Percentiles rank a stretch among this genome's conserved stretches.
These are phyloP conservation scores for Aspergillus sp. DNA, from an alignment of 2,329 filamentous ascomycete genomes.

Conservation along the genomic window DNA sequence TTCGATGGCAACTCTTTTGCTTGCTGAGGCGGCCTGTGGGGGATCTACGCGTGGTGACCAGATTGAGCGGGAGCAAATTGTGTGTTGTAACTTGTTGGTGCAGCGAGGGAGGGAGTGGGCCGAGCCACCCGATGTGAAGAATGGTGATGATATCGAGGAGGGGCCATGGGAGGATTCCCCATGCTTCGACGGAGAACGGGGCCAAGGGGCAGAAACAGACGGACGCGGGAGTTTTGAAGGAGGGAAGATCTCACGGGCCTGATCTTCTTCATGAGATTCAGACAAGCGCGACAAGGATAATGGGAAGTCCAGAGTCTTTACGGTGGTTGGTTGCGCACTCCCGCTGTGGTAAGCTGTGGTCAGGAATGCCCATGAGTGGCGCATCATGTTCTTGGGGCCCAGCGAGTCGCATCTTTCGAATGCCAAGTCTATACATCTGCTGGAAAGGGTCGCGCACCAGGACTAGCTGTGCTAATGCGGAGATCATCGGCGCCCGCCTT, in stretches of 20 bases:
- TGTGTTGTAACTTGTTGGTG: conserved; percentile 7
- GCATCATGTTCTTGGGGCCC: conserved; percentile 5
- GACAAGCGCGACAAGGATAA: neutral
- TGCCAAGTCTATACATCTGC: conserved; percentile 9
- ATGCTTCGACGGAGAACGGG: conserved; percentile 12
- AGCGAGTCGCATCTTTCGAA: neutral
- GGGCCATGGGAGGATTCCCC: conserved; percentile 14
- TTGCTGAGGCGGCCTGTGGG: conserved; percentile 14
- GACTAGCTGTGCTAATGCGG: neutral
- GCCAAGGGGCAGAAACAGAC: conserved; percentile 7
- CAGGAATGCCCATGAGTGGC: conserved; percentile 5
- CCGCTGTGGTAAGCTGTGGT: neutral
- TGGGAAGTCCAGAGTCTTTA: neutral
- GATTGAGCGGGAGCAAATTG: conserved; percentile 19
- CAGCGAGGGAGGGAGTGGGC: conserved; percentile 25
- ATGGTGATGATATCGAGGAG: conserved; percentile 22
- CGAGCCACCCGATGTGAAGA: conserved; percentile 26
- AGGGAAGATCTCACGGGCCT: neutral
- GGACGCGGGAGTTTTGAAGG: conserved; percentile 2
- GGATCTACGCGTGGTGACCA: conserved; percentile 25
- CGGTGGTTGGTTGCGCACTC: neutral
- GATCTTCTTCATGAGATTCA: neutral
- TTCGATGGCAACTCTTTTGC: conserved; percentile 12
- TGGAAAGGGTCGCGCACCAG: neutral
- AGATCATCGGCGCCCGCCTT: neutral